phyloP scores from a whole-genome alignment of 73 alveolate genomes.

The Paramecium octaurelia region DNA sequence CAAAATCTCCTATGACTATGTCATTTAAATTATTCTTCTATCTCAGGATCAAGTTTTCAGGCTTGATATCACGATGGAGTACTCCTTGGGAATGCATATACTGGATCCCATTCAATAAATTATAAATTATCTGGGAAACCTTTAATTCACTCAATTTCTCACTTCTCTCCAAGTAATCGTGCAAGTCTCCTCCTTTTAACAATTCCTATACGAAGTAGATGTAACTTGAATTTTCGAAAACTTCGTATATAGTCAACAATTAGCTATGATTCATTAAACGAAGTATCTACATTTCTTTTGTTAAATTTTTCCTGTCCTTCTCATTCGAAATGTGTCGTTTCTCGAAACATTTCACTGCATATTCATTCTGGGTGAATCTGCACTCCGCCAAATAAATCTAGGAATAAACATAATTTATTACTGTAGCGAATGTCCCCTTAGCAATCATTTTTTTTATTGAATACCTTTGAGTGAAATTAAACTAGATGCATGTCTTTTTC shows the following conservation, averaged over 20 bases:
- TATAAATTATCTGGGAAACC: not conserved
- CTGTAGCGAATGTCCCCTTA: not conserved
- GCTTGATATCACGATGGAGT: not conserved
- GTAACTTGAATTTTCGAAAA: not conserved
- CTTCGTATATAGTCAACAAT: not conserved
- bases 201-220: not conserved
- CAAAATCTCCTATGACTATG: constrained; percentile 49
- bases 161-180: not conserved
- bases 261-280: constrained; percentile 5
- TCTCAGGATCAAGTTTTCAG: not conserved
- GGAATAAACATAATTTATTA: not conserved
- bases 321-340: not conserved
- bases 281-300: not conserved
- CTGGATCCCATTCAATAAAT: constrained; percentile 19
- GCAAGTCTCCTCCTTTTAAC: not conserved
- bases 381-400: not conserved
- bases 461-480: not conserved
- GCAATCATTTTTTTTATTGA: not conserved
- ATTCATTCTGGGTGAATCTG: not conserved
- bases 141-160: not conserved
- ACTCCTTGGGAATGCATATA: not conserved
- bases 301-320: not conserved
- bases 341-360: constrained; percentile 9
- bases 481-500: not conserved
- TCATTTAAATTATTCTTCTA: not conserved